Evolutionary conservation across 2,329 filamentous ascomycete species (phyloP).

Genomic region (Onygena corvina): DNA sequence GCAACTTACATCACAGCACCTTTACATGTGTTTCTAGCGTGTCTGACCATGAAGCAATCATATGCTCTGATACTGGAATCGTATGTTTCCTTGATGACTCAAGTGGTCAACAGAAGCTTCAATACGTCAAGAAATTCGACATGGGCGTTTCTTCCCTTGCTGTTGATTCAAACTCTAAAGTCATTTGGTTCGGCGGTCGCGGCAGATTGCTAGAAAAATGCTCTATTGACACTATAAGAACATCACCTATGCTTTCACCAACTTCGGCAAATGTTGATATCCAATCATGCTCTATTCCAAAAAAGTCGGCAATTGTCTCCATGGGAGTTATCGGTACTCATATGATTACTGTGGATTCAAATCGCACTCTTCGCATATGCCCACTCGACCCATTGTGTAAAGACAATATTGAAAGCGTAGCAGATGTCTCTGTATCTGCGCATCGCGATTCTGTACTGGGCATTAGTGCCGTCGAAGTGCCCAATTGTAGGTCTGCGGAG

Average conservation of each 20-base stretch:
- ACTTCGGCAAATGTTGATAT: slow-evolving; percentile 17
- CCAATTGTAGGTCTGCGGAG: slow-evolving; percentile 51
- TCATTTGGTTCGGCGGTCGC: slow-evolving; percentile 57
- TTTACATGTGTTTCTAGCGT: slow-evolving; percentile 69
- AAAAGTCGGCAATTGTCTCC: slow-evolving; percentile 42
- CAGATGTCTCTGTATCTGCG: slow-evolving; percentile 37
- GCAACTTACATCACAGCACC: slow-evolving; percentile 65
- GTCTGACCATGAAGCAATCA: slow-evolving; percentile 59
- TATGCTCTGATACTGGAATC: slow-evolving; percentile 79
- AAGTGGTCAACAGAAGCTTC: slow-evolving; percentile 57
- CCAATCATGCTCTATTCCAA: slow-evolving; percentile 22
- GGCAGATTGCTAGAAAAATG: slow-evolving; percentile 45
- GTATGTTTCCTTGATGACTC: slow-evolving; percentile 78
- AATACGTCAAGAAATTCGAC: slow-evolving; percentile 51
- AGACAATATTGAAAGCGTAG: slow-evolving; percentile 22
- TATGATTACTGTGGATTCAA: slow-evolving; percentile 63
- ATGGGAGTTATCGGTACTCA: slow-evolving; percentile 57
- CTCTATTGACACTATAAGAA: slow-evolving; percentile 30
- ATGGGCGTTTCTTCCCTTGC: slow-evolving; percentile 59
- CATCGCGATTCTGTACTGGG: slow-evolving; percentile 55
- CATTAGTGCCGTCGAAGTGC: slow-evolving; percentile 51
- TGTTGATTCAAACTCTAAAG: slow-evolving; percentile 43
- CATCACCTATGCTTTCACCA: slow-evolving; percentile 18
- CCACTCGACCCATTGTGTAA: slow-evolving; percentile 36
- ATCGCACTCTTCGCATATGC: slow-evolving; percentile 55